Evolutionary conservation across 805 yeast genomes (phyloP).

Genomic region (Candida quercuum): DNA sequence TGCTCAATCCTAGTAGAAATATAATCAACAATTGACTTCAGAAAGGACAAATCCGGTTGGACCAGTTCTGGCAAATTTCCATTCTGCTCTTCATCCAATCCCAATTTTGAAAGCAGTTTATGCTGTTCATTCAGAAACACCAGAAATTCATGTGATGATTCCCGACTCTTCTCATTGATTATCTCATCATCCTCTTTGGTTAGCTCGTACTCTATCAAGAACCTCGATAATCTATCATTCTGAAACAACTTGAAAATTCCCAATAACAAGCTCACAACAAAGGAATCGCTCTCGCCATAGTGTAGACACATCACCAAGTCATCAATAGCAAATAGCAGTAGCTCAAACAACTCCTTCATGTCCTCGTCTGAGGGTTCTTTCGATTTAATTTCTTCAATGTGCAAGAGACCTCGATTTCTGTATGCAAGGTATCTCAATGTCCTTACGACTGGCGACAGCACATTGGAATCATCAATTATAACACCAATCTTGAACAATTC

Average conservation of each 20-base stretch:
- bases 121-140: slow-evolving; percentile 10
- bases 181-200: slow-evolving; percentile 37
- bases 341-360: slow-evolving; percentile 1
- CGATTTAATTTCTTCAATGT: slow-evolving; percentile 34
- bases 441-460: slow-evolving; percentile 61
- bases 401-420: slow-evolving; percentile 76
- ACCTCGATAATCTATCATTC: slow-evolving; percentile 44
- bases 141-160: slow-evolving; percentile 6
- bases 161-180: slow-evolving; percentile 18
- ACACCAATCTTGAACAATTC: slow-evolving; percentile 67
- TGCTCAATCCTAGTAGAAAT: slow-evolving; percentile 4
- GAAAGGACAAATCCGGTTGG: slow-evolving; percentile 6
- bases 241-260: slow-evolving; percentile 47
- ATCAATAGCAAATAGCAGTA: slow-evolving; percentile 35
- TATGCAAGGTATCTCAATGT: slow-evolving; percentile 70
- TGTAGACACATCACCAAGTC: slow-evolving; percentile 62
- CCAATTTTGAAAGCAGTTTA: slow-evolving; percentile 3
- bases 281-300: slow-evolving; percentile 63
- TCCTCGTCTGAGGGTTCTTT: background rate
- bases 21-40: slow-evolving; percentile 14
- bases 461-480: slow-evolving; percentile 39
- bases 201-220: slow-evolving; percentile 54
- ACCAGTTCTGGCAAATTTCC: slow-evolving; percentile 8
- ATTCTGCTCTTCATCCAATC: background rate
- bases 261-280: slow-evolving; percentile 43